Evolutionary conservation across 2,329 filamentous ascomycete genomes (phyloP), one percentile per base, ranked within the genome.

Genomic region (Fusarium sp.): DNA sequence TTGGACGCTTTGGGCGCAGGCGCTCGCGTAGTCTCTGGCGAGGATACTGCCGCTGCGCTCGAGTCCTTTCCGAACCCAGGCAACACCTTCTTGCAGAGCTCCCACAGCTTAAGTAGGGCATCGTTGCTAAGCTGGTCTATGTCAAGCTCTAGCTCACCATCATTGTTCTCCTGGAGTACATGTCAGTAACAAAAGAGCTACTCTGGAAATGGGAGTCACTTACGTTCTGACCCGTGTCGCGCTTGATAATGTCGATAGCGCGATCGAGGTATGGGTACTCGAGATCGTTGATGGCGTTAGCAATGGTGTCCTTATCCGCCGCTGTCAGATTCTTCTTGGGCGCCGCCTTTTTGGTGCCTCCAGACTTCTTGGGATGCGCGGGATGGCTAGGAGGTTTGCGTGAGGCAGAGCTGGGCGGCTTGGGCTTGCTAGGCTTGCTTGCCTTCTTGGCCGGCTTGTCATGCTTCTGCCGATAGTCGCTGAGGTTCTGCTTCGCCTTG

Each of bases 221-320:
- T 88, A 85, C 97, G 87, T 87, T 93, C 87, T 84, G 94, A 85
- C 86, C 94, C 83, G 85, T 97, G 76, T 97, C 96, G 74, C 91
- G 91, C 82, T 97, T 95, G 80, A 99, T 98, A 72, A 98, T 95
- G 69, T 93, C 91, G 35, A 98, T 94, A 0, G 96, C 95, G 76
- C 91, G 91, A 59, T 92, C 89, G 79, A 98, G 93, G 75, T 94
- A 92, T n/a, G 88, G 87, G 59, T 93, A 92, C 20, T 95, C 92
- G 67, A 98, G 90, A 72, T 92, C 92, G 77, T 92, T 93, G 73
- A 98, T 97, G 16, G 94, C 93, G 68, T 93, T 92, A 2, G 95
- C 96, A 67, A 99, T 97, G 75, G 95, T 91, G 67, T 97, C 94
- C 86, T 98, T 98, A 84, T 99, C 95, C 5, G 92, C 88, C 68